phyloP scores from a whole-genome alignment of 2,329 filamentous ascomycete species.

The Myrmaecium sp. region DNA sequence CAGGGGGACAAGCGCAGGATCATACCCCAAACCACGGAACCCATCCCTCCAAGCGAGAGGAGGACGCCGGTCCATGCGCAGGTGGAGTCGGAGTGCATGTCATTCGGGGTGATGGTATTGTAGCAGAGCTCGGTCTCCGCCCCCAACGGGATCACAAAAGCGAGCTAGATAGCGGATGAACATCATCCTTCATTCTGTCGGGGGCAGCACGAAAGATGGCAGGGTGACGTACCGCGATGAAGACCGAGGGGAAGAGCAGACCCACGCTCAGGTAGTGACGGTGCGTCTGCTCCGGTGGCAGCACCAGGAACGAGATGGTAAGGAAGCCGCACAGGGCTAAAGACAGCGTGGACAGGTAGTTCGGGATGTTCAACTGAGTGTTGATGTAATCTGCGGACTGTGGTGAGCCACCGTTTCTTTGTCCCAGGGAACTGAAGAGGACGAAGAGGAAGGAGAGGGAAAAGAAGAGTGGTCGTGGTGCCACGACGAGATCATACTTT shows the following conservation, averaged over 20 bases:
- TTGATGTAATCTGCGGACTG: constrained; percentile 2
- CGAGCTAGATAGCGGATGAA: constrained; percentile 36
- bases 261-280: constrained; percentile 77
- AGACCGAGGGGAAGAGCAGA: constrained; percentile 48
- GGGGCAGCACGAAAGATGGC: neutral
- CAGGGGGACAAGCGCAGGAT: neutral
- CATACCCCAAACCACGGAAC: constrained; percentile 56
- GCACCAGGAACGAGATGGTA: constrained; percentile 56
- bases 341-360: constrained; percentile 62
- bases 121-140: constrained; percentile 59
- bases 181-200: neutral
- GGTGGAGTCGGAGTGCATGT: constrained; percentile 55
- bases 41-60: constrained; percentile 62
- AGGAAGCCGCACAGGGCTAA: constrained; percentile 55
- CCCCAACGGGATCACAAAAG: constrained; percentile 67
- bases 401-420: too few species aligned
- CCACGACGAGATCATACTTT: constrained; percentile 22
- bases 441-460: neutral
- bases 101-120: constrained; percentile 71
- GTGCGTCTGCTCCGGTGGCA: constrained; percentile 71
- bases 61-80: constrained; percentile 71
- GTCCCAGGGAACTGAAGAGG: too few species aligned
- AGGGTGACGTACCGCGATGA: constrained; percentile 51
- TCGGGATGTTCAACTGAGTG: constrained; percentile 34
- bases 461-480: neutral